These are phyloP conservation scores for Globisporangium cederbergense DNA, from an alignment of 352 stramenopile genomes.

Conservation along the genomic window DNA sequence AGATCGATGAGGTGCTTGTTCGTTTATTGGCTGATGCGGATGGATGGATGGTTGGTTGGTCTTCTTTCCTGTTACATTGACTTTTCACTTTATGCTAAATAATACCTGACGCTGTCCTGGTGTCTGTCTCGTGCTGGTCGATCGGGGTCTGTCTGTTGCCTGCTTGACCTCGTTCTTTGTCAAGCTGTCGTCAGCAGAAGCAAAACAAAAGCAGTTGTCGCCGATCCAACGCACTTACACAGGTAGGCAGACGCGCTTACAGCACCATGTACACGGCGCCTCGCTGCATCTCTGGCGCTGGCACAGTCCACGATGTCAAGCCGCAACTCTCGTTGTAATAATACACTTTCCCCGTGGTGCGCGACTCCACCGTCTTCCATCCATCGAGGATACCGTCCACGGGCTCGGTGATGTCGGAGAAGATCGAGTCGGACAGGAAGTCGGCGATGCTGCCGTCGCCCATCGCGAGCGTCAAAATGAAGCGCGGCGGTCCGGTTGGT, in stretches of 20 bases:
- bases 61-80: conserved; percentile 22
- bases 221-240: neutral
- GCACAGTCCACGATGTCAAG: conserved; percentile 75
- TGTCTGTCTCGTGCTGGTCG: neutral
- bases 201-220: neutral
- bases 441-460: conserved; percentile 68
- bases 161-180: neutral
- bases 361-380: conserved; percentile 68
- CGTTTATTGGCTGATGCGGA: conserved; percentile 12
- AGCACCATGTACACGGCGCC: conserved; percentile 75
- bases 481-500: conserved; percentile 27
- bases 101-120: conserved; percentile 14
- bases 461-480: conserved; percentile 53
- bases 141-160: neutral
- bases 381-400: conserved; percentile 35
- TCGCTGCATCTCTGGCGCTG: conserved; percentile 47
- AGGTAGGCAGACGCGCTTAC: conserved; percentile 23
- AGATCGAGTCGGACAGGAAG: conserved; percentile 63
- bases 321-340: conserved; percentile 80
- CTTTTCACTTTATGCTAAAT: conserved; percentile 25
- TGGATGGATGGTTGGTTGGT: neutral
- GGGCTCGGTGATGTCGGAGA: conserved; percentile 46
- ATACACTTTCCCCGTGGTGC: conserved; percentile 77
- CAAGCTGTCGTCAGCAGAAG: neutral
- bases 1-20: neutral